Conservation (phyloP, 129 eudicot species). For the Arctium lappa region DNA sequence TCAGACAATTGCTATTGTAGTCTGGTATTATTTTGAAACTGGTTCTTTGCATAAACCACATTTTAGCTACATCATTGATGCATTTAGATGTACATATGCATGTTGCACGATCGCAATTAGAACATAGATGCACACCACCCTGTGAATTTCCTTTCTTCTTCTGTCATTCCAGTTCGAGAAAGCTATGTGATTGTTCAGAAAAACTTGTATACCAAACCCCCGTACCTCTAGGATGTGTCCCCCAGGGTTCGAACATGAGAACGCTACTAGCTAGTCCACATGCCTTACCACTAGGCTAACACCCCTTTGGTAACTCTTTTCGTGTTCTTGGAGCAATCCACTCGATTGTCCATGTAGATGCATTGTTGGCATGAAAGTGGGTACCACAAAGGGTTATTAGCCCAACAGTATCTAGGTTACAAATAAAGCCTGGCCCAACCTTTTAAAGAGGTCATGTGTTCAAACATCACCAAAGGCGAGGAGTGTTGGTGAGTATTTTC, state of each 20-base stretch:
- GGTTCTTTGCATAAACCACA: neutral
- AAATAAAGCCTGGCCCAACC: neutral
- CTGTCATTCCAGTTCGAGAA: neutral
- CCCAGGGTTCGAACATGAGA: no score
- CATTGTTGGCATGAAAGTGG: neutral
- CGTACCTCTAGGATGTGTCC: no score
- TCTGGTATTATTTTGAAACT: neutral
- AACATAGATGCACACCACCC: neutral
- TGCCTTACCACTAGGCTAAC: no score
- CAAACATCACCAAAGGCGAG: no score
- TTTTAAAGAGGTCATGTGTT: neutral
- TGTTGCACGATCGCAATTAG: neutral
- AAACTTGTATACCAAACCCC: neutral
- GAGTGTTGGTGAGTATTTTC: neutral
- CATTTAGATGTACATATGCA: conserved; percentile 1
- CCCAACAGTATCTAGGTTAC: neutral
- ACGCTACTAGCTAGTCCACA: no score
- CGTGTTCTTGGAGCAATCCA: neutral
- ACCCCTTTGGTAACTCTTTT: no score
- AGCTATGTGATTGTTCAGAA: neutral
- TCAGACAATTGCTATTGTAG: neutral
- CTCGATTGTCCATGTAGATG: neutral
- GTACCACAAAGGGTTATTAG: neutral
- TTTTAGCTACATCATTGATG: neutral
- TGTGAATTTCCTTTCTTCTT: neutral